Base-by-base conservation (phyloP, 371 early-diverging fungal genomes). In the Massospora cicadina region DNA sequence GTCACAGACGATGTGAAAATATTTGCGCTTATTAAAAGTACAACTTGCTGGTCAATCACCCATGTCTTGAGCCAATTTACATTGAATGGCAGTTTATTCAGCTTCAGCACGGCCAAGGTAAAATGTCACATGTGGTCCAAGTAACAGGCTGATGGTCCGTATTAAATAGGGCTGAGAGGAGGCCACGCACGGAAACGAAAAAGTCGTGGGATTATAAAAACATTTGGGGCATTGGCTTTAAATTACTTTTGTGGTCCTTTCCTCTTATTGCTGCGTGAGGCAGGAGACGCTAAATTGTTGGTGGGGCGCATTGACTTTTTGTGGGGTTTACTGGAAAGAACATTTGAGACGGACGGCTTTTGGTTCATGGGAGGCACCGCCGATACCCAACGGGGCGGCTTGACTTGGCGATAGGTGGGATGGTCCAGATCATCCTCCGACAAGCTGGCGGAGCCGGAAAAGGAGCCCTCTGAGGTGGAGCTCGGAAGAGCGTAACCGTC, bases 391-490 rank as follows among this genome's bases (percentile, higher is more conserved):
- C 43, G 43, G 17, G 43, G 43, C 5, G 43, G 43, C 43, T 43
- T 43, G 43, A 17, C 43, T 10, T 43, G 43, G 43, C 43, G 43
- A 43, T 43, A 43, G 5, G 43, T 10, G 5, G 43, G 43, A 17
- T 43, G 43, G 17, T 43, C 43, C 43, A 43, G 5, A 26, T 56
- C 57, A 5, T 56, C 57, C 7, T 26, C 27, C 7, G 57, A 24
- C 12, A 21, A 5, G 26, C 57, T 56, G 21, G 57, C 27, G 26
- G 21, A 21, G 21, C 27, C 57, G 26, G 57, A 56, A 26, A 56
- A 24, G 27, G 60, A 60, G 17, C 17, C 60, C 23, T 60, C 60
- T 12, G 60, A 60, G 30, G 60, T 26, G 60, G 60, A 60, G 23
- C 27, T 60, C 28, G n/a, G 25, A n/a, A 30, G 21, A 2, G 23